Percentiles rank a stretch among this genome's conserved stretches.
These are phyloP conservation scores for Medakamo hakoo DNA, from an alignment of 139 green algal genomes.

Conservation along the genomic window DNA sequence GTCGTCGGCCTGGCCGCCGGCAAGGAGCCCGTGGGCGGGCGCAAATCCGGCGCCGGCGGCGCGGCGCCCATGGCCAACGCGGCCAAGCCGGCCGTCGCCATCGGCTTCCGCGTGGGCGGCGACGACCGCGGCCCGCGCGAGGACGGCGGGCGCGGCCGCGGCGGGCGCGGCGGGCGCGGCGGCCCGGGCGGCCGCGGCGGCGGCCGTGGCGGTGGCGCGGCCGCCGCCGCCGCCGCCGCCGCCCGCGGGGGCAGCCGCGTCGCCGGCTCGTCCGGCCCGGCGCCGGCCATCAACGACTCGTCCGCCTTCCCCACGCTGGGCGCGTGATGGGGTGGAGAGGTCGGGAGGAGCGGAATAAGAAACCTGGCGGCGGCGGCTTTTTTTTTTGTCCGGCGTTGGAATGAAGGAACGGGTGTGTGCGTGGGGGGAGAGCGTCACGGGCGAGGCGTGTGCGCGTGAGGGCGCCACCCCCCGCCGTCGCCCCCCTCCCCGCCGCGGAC, in stretches of 20 bases:
- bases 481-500: too few species aligned
- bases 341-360: neutral
- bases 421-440: too few species aligned
- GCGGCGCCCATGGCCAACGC: slow-evolving; percentile 14
- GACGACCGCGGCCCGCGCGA: neutral
- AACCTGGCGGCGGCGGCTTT: neutral
- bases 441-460: too few species aligned
- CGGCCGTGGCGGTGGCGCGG: neutral
- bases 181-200: slow-evolving; percentile 1
- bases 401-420: too few species aligned
- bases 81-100: slow-evolving; percentile 27
- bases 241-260: slow-evolving; percentile 3
- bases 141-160: slow-evolving; percentile 6
- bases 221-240: neutral
- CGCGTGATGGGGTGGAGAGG: neutral
- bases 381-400: too few species aligned
- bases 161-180: slow-evolving; percentile 5
- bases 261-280: neutral
- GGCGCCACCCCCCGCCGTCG: too few species aligned
- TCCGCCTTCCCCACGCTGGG: slow-evolving; percentile 21
- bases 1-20: slow-evolving; percentile 16
- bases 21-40: slow-evolving; percentile 22
- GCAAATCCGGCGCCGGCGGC: slow-evolving; percentile 9
- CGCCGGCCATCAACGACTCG: slow-evolving; percentile 12
- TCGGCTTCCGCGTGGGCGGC: slow-evolving; percentile 16